Evolutionary conservation across 805 yeast species (phyloP).

Genomic region (Candida stauntonica): DNA sequence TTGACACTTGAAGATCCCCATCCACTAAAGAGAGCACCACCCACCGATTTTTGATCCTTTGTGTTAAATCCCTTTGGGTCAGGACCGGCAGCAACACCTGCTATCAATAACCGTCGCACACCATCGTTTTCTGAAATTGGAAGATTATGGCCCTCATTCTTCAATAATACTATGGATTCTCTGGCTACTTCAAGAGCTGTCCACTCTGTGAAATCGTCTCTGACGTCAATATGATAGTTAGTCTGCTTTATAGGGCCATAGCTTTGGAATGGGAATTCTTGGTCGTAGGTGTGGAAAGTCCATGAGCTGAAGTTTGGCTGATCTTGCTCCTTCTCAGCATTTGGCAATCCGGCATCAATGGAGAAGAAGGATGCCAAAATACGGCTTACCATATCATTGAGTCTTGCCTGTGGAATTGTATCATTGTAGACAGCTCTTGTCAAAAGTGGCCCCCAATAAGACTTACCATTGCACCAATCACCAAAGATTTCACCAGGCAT

Average conservation of each 20-base stretch:
- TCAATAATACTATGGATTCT: slow-evolving; percentile 53
- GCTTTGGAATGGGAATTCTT: slow-evolving; percentile 47
- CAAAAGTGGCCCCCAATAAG: slow-evolving; percentile 54
- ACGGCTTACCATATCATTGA: slow-evolving; percentile 60
- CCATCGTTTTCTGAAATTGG: slow-evolving; percentile 47
- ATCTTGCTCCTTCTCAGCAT: slow-evolving; percentile 37
- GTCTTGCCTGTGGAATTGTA: slow-evolving; percentile 47
- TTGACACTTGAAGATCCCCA: slow-evolving; percentile 64
- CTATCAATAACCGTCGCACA: slow-evolving; percentile 37
- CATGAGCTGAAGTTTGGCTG: slow-evolving; percentile 54
- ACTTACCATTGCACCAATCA: slow-evolving; percentile 48
- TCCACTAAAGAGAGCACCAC: slow-evolving; percentile 54
- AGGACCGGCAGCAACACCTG: slow-evolving; percentile 51
- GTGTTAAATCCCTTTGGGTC: slow-evolving; percentile 50
- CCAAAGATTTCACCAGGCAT: slow-evolving; percentile 60
- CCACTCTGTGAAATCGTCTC: slow-evolving; percentile 42
- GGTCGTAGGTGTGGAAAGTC: slow-evolving; percentile 54
- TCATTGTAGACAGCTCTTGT: slow-evolving; percentile 52
- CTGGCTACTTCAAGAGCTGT: slow-evolving; percentile 50
- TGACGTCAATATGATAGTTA: slow-evolving; percentile 52
- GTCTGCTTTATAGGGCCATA: slow-evolving; percentile 50
- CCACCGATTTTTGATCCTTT: slow-evolving; percentile 46
- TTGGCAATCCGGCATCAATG: slow-evolving; percentile 32
- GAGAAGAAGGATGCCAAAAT: slow-evolving; percentile 54
- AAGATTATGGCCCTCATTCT: slow-evolving; percentile 45